These are phyloP conservation scores for Petrea volubilis DNA, from an alignment of 257 asterid species.

Conservation along the genomic window DNA sequence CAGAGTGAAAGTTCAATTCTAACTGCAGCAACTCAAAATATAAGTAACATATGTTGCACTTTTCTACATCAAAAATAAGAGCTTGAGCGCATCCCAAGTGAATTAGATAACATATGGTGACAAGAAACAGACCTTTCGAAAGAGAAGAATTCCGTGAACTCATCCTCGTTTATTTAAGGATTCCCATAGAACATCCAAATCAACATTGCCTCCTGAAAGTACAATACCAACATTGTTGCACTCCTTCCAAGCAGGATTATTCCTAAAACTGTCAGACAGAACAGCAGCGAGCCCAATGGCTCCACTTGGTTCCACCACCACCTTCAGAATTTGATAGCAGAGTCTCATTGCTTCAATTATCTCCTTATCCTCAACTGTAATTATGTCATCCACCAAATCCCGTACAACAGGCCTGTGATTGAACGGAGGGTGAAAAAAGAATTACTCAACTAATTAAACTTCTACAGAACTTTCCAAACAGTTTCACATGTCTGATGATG, in stretches of 20 bases:
- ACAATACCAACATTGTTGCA: conserved; percentile 66
- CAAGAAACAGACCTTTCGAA: background rate
- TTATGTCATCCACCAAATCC: conserved; percentile 80
- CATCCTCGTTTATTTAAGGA: conserved; percentile 36
- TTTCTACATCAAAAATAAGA: too few species aligned
- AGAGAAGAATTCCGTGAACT: background rate
- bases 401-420: conserved; percentile 85
- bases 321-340: conserved; percentile 79
- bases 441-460: background rate
- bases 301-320: conserved; percentile 93
- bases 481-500: too few species aligned
- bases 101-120: too few species aligned
- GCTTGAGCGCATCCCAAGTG: too few species aligned
- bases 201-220: conserved; percentile 94
- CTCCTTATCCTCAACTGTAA: conserved; percentile 73
- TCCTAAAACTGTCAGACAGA: conserved; percentile 59
- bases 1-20: too few species aligned
- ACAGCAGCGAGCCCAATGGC: conserved; percentile 95
- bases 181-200: conserved; percentile 82
- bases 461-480: background rate
- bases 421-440: background rate
- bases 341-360: conserved; percentile 74
- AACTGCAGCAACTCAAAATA: too few species aligned
- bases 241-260: conserved; percentile 49
- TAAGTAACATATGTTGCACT: too few species aligned